Evolutionary conservation across 208 protist genomes (phyloP).

Genomic region (Trypanosoma vivax): DNA sequence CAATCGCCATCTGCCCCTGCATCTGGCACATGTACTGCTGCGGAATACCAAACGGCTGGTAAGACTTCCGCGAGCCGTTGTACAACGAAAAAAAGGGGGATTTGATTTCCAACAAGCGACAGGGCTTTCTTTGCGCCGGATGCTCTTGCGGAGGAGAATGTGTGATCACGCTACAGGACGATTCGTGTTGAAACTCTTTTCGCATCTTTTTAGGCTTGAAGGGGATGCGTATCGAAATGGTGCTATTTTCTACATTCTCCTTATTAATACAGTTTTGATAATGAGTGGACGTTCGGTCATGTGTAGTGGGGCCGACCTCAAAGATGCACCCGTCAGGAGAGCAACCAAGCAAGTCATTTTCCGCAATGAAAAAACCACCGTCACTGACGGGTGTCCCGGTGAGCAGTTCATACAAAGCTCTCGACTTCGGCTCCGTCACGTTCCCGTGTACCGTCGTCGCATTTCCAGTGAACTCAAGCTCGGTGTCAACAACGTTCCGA

Average conservation of each 20-base stretch:
- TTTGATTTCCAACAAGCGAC: constrained; percentile 84
- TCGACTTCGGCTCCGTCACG: constrained; percentile 69
- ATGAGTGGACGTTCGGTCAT: neutral
- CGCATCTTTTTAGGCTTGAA: constrained; percentile 29
- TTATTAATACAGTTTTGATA: neutral
- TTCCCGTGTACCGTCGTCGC: constrained; percentile 72
- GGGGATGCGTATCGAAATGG: constrained; percentile 29
- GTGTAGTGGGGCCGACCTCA: constrained; percentile 11
- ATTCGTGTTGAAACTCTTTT: neutral
- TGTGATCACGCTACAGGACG: neutral
- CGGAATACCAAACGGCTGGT: constrained; percentile 74
- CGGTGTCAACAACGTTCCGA: constrained; percentile 64
- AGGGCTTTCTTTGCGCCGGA: neutral
- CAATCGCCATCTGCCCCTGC: constrained; percentile 88
- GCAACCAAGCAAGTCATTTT: constrained; percentile 59
- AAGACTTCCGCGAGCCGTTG: constrained; percentile 31
- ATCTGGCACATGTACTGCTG: constrained; percentile 86
- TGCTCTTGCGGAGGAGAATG: neutral
- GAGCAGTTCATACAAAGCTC: constrained; percentile 79
- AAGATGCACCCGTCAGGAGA: constrained; percentile 78
- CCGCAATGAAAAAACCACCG: constrained; percentile 74
- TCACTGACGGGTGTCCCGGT: constrained; percentile 57
- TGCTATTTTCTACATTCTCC: neutral
- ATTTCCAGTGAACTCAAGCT: constrained; percentile 80
- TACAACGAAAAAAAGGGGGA: constrained; percentile 72